A percentile compares a stretch with the other conserved stretches of the same genome.
Evolutionary conservation across 169 alveolate species (phyloP).

Genomic region (Plasmodium gallinaceum): DNA sequence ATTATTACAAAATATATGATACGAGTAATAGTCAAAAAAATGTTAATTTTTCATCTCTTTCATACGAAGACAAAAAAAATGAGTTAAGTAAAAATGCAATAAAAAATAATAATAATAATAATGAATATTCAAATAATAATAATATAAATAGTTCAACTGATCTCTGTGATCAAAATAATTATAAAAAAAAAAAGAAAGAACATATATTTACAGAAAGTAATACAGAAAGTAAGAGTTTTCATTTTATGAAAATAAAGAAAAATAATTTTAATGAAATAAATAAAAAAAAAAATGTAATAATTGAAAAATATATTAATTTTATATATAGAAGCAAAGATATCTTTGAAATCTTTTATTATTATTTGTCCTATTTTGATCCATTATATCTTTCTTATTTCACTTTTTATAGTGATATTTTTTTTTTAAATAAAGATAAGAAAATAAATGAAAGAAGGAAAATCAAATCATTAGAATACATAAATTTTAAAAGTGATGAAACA

Average conservation of each 20-base stretch:
- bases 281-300: constrained; percentile 20
- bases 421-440: constrained; percentile 7
- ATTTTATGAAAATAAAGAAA: not conserved
- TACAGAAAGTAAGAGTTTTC: not conserved
- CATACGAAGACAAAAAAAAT: not conserved
- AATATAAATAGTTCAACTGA: not conserved
- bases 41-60: not conserved
- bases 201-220: not conserved
- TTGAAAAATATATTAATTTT: constrained; percentile 31
- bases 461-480: not conserved
- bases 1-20: not conserved
- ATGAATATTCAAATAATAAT: not conserved
- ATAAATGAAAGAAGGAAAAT: not conserved
- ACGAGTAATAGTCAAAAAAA: not conserved
- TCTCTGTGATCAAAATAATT: not conserved
- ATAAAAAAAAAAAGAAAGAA: not conserved
- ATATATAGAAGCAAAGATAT: constrained; percentile 29
- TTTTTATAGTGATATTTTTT: constrained; percentile 39
- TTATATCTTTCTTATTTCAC: constrained; percentile 30
- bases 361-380: constrained; percentile 68
- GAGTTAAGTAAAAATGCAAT: not conserved
- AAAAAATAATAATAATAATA: not conserved
- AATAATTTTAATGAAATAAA: constrained; percentile 27
- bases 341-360: constrained; percentile 64
- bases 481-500: not conserved